Evolutionary conservation across 805 yeast genomes (phyloP).

Genomic region (Candida sanyiensis): DNA sequence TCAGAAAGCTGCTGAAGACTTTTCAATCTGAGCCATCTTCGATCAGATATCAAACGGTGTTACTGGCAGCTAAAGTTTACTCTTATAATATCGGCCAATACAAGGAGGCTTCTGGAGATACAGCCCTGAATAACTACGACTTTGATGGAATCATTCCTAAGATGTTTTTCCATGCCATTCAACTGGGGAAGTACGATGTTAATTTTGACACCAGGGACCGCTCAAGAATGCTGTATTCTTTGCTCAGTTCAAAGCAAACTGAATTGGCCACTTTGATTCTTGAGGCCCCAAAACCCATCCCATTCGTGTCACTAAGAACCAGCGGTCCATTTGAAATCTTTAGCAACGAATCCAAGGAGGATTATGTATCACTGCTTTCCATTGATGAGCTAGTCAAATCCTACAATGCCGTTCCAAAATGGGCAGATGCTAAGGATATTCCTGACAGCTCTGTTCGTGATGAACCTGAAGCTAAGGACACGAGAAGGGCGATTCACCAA

Average conservation of each 20-base stretch:
- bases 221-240: constrained; percentile 64
- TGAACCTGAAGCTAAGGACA: constrained; percentile 36
- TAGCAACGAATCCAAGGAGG: constrained; percentile 13
- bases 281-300: constrained; percentile 72
- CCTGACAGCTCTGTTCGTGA: constrained; percentile 33
- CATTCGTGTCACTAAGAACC: constrained; percentile 30
- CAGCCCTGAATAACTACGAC: constrained; percentile 26
- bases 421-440: constrained; percentile 36
- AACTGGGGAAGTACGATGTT: constrained; percentile 66
- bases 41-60: constrained; percentile 66
- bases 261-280: constrained; percentile 64
- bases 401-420: constrained; percentile 32
- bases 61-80: constrained; percentile 67
- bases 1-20: constrained; percentile 48
- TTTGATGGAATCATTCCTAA: constrained; percentile 35
- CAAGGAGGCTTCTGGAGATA: constrained; percentile 24
- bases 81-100: constrained; percentile 46
- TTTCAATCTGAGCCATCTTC: constrained; percentile 50
- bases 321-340: constrained; percentile 17
- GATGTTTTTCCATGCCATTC: constrained; percentile 56
- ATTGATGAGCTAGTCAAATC: constrained; percentile 22
- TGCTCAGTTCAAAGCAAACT: constrained; percentile 46
- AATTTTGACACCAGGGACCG: constrained; percentile 78
- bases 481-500: constrained; percentile 23
- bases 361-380: constrained; percentile 17